phyloP scores from a whole-genome alignment of 305 asterid species.

The Andrographis paniculata region DNA sequence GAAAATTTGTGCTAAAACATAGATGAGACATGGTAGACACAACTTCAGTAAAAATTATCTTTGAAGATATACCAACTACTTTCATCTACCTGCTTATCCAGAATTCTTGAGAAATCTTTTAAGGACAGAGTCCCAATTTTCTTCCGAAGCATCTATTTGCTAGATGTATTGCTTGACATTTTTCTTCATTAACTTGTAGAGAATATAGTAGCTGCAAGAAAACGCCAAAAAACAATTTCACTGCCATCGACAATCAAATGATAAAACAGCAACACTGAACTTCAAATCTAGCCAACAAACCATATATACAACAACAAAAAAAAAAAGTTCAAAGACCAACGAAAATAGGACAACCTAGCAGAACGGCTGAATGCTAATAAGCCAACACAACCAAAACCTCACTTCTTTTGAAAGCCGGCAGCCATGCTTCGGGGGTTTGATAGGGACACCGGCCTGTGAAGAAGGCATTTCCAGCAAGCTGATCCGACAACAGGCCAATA shows the following conservation, averaged over 20 bases:
- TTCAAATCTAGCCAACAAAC: too few relatives aligned
- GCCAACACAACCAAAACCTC: not conserved
- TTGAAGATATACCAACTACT: not conserved
- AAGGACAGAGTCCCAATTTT: slow-evolving; percentile 37
- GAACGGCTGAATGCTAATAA: too few relatives aligned
- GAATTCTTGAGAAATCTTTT: slow-evolving; percentile 59
- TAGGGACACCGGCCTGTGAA: too few relatives aligned
- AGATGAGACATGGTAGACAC: not conserved
- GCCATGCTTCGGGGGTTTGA: too few relatives aligned
- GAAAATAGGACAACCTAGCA: too few relatives aligned
- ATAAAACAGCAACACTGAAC: not conserved
- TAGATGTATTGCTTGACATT: slow-evolving; percentile 55
- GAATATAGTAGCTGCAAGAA: slow-evolving; percentile 46
- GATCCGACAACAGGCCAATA: slow-evolving; percentile 42
- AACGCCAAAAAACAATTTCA: slow-evolving; percentile 8
- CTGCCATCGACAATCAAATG: not conserved
- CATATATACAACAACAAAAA: too few relatives aligned
- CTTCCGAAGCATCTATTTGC: slow-evolving; percentile 40
- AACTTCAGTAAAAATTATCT: not conserved
- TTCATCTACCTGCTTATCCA: slow-evolving; percentile 61
- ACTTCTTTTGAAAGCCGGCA: too few relatives aligned
- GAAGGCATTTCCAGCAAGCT: slow-evolving; percentile 77
- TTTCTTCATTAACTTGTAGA: slow-evolving; percentile 76
- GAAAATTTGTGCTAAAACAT: not conserved
- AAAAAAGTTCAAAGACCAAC: too few relatives aligned